phyloP scores from a whole-genome alignment of 257 asterid species.

The Solanum gracilifrons region DNA sequence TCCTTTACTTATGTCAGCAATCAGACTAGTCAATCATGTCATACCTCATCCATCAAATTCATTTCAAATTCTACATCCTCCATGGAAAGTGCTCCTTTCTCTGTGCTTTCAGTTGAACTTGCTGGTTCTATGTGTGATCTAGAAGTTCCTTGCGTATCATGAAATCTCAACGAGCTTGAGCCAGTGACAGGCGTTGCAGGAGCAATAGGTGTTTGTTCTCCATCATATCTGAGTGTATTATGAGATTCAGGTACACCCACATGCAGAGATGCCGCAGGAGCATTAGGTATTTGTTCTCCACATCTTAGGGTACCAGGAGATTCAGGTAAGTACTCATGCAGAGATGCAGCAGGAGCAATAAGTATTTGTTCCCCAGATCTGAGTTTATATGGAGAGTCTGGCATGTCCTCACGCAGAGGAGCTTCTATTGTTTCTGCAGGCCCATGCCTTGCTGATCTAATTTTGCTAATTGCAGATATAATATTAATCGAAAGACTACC shows the following conservation, averaged over 20 bases:
- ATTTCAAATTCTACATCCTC: slow-evolving; percentile 25
- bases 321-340: background rate
- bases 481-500: slow-evolving; percentile 26
- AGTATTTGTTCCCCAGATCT: background rate
- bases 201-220: slow-evolving; percentile 36
- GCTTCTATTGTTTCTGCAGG: slow-evolving; percentile 6
- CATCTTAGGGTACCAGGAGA: slow-evolving; percentile 8
- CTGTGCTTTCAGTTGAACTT: slow-evolving; percentile 25
- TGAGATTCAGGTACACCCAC: slow-evolving; percentile 6
- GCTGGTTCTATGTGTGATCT: slow-evolving; percentile 21
- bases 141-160: slow-evolving; percentile 25
- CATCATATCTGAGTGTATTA: slow-evolving; percentile 1
- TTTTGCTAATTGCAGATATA: slow-evolving; percentile 9
- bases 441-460: slow-evolving; percentile 2
- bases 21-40: background rate
- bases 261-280: background rate
- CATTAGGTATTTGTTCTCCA: slow-evolving; percentile 17
- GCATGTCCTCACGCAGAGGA: background rate
- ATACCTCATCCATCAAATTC: slow-evolving; percentile 38
- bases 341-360: background rate
- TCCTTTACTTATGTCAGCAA: background rate
- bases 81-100: slow-evolving; percentile 9
- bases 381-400: slow-evolving; percentile 2
- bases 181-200: slow-evolving; percentile 53
- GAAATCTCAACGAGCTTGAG: slow-evolving; percentile 22